Conservation (phyloP, 2,329 filamentous ascomycete genomes). For the Cryphonectria radicalis region DNA sequence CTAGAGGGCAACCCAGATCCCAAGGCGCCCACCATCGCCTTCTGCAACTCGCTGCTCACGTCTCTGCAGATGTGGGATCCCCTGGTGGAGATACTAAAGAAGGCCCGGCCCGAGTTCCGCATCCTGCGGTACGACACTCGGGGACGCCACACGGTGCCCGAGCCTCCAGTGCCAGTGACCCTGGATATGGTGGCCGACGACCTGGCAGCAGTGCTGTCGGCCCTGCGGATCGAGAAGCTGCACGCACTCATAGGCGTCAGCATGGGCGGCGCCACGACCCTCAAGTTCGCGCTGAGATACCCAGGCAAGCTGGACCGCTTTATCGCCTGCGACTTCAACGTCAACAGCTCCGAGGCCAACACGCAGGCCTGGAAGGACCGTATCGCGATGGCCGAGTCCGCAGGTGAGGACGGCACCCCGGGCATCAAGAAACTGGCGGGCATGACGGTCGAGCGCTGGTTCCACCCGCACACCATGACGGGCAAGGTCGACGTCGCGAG, state of each 20-base stretch:
- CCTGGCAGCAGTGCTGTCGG: constrained; percentile 66
- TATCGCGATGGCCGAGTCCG: constrained; percentile 67
- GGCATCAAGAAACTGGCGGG: constrained; percentile 70
- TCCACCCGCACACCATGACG: constrained; percentile 61
- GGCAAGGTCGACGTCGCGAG: constrained; percentile 52
- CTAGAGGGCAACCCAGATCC: constrained; percentile 73
- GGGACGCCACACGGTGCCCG: constrained; percentile 61
- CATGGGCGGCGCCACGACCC: constrained; percentile 77
- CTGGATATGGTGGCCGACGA: constrained; percentile 72
- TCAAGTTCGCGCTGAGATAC: constrained; percentile 72
- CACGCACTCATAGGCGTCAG: constrained; percentile 76
- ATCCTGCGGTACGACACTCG: constrained; percentile 79
- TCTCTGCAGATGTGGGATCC: constrained; percentile 81
- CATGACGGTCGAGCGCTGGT: constrained; percentile 77
- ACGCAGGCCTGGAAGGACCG: constrained; percentile 80
- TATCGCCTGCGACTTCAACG: constrained; percentile 80
- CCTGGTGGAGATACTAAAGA: constrained; percentile 66
- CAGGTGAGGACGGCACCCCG: constrained; percentile 49
- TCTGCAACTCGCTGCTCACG: constrained; percentile 81
- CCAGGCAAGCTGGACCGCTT: constrained; percentile 64
- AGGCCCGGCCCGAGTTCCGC: constrained; percentile 66
- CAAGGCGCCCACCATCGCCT: constrained; percentile 72
- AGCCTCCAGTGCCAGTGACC: constrained; percentile 55
- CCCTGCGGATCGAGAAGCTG: constrained; percentile 69
- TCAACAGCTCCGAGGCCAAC: constrained; percentile 72